Evolutionary conservation across 805 yeast species (phyloP).

Genomic region (Starmerella kuoi): DNA sequence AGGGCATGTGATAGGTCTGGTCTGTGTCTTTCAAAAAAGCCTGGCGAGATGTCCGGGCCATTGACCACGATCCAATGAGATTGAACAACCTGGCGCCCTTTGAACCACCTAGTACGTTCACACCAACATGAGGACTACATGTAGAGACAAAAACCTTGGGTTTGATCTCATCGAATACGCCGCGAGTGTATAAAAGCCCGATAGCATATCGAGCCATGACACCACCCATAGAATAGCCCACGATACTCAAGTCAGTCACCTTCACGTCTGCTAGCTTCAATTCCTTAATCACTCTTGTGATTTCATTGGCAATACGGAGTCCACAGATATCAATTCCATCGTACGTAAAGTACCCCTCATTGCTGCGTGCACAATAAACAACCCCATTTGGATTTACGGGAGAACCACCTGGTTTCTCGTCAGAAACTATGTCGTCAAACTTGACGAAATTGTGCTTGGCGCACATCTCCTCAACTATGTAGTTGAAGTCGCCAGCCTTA

Average conservation of each 20-base stretch:
- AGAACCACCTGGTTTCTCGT: neutral
- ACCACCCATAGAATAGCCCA: constrained; percentile 89
- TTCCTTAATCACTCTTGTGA: constrained; percentile 32
- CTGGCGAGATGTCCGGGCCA: constrained; percentile 66
- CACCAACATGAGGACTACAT: constrained; percentile 61
- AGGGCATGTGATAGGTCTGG: constrained; percentile 33
- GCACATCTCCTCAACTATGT: constrained; percentile 40
- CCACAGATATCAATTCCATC: constrained; percentile 87
- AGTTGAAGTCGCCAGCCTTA: constrained; percentile 50
- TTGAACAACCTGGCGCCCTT: constrained; percentile 46
- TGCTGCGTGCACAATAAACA: constrained; percentile 44
- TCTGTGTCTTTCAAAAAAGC: constrained; percentile 39
- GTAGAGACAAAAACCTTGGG: constrained; percentile 53
- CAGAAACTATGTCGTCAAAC: constrained; percentile 8
- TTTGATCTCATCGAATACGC: constrained; percentile 40
- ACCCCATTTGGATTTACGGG: constrained; percentile 20
- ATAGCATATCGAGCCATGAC: constrained; percentile 67
- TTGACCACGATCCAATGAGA: constrained; percentile 45
- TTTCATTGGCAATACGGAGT: constrained; percentile 57
- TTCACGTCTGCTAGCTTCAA: constrained; percentile 19
- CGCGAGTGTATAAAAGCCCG: constrained; percentile 50
- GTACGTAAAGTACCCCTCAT: constrained; percentile 63
- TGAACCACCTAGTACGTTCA: constrained; percentile 43
- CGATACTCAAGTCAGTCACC: constrained; percentile 58
- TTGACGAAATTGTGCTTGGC: constrained; percentile 23